Percentiles rank a stretch among this genome's conserved stretches.
Conservation (phyloP, 441 rosid genomes). For the Monsonia emarginata region DNA sequence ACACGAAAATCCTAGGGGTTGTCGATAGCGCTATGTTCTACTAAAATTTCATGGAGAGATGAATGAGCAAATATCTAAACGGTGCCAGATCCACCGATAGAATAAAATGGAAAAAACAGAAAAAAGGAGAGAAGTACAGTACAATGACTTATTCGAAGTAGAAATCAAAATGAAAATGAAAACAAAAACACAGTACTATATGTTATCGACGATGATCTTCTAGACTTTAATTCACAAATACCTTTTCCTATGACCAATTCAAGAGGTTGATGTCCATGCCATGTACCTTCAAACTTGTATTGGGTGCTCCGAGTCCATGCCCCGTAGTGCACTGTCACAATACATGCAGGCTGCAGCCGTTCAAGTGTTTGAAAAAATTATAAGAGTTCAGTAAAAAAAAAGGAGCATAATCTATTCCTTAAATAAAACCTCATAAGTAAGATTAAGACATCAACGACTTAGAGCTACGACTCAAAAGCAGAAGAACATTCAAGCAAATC, state of each 20-base stretch:
- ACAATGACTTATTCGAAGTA: too few relatives aligned
- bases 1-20: too few relatives aligned
- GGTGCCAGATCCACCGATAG: too few relatives aligned
- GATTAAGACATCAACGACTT: background rate
- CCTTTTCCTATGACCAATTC: conserved; percentile 85
- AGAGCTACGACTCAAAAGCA: background rate
- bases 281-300: conserved; percentile 85
- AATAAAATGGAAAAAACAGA: too few relatives aligned
- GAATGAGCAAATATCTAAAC: too few relatives aligned
- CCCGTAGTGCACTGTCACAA: conserved; percentile 60
- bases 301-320: conserved; percentile 68
- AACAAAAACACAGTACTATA: too few relatives aligned
- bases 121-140: too few relatives aligned
- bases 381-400: conserved; percentile 7
- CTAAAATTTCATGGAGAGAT: too few relatives aligned
- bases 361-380: conserved; percentile 13
- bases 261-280: conserved; percentile 74
- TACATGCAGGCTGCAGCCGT: conserved; percentile 16
- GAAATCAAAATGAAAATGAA: too few relatives aligned
- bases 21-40: too few relatives aligned
- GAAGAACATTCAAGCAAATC: background rate
- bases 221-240: conserved; percentile 21
- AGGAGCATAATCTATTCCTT: background rate
- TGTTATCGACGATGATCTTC: too few relatives aligned
- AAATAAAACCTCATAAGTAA: background rate